Base-by-base conservation (phyloP, 805 yeast genomes). In the Hanseniaspora hatyaiensis region DNA sequence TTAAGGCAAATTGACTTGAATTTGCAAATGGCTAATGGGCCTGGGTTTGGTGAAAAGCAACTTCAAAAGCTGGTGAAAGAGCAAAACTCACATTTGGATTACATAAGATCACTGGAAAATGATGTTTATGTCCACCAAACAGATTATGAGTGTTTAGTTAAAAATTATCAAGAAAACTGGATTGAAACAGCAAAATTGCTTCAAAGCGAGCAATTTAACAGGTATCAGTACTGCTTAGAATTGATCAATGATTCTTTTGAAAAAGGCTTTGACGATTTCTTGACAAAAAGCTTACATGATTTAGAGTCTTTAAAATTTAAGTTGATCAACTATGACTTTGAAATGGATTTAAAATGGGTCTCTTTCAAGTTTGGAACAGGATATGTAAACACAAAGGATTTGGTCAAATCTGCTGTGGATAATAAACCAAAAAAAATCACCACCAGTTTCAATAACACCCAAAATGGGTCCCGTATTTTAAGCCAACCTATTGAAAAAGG, bases 131-230 rank as follows among this genome's bases (percentile, higher is more conserved):
- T 62, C 3, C 34, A 58, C 37, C 57, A 53, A 44, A 60, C 58
- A 23, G 65, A 63, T 47, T 60, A 57, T 44, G 60, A 58, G 45
- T 60, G 63, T 2, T 57, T 64, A 1, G 56, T 58, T 46, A 56
- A 54, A 29, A 59, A 52, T 45, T 63, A 66, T 63, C 52, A 60
- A 34, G 50, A 52, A 19, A 65, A 62, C 47, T 63, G 67, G 67
- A 55, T 57, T 8, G 52, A 40, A 13, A 37, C 59, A 1, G 52
- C 60, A 4, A 41, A 49, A 3, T 59, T 57, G 29, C 50, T 62
- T 22, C 65, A 63, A 51, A 59, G 57, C 28, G 54, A 62, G 55
- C 49, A 45, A 12, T 45, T 45, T 18, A 36, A 45, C n/a, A 37
- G 32, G n/a, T 45, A 29, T 12, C 50, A 39, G 13, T 26, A 9